Evolutionary conservation across 2,329 filamentous ascomycete genomes (phyloP).

Genomic region (Pezizomycotina sp.): DNA sequence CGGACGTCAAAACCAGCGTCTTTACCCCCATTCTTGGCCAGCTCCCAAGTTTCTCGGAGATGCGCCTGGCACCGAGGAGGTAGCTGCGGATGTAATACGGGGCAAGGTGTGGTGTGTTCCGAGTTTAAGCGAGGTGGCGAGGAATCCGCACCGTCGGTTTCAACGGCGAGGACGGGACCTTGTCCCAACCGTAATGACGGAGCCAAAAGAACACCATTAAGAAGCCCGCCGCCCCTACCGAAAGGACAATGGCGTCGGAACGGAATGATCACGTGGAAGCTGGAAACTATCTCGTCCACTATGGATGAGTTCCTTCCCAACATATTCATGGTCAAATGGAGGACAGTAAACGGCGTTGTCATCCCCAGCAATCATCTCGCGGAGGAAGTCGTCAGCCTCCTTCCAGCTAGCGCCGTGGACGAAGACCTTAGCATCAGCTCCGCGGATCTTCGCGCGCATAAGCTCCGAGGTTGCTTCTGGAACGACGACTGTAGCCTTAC

Average conservation of each 20-base stretch:
- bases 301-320: slow-evolving; percentile 50
- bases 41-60: slow-evolving; percentile 51
- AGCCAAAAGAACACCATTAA: slow-evolving; percentile 60
- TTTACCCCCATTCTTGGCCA: slow-evolving; percentile 34
- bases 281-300: slow-evolving; percentile 57
- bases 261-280: too few relatives aligned
- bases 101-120: slow-evolving; percentile 45
- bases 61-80: slow-evolving; percentile 57
- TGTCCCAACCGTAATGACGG: slow-evolving; percentile 34
- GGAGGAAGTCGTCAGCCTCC: slow-evolving; percentile 52
- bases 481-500: slow-evolving; percentile 59
- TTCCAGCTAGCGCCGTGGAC: slow-evolving; percentile 51
- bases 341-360: slow-evolving; percentile 44
- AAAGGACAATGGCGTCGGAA: too few relatives aligned
- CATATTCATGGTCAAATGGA: slow-evolving; percentile 45
- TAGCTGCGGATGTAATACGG: slow-evolving; percentile 59
- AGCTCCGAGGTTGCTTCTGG: slow-evolving; percentile 46
- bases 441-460: slow-evolving; percentile 55
- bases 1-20: slow-evolving; percentile 36
- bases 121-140: slow-evolving; percentile 45
- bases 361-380: slow-evolving; percentile 40
- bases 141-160: slow-evolving; percentile 59
- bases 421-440: slow-evolving; percentile 52
- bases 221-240: slow-evolving; percentile 65
- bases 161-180: slow-evolving; percentile 50